Evolutionary conservation across 129 eudicot genomes (phyloP), one percentile per base, ranked within the genome.

Genomic region (Saussurea involucrata): DNA sequence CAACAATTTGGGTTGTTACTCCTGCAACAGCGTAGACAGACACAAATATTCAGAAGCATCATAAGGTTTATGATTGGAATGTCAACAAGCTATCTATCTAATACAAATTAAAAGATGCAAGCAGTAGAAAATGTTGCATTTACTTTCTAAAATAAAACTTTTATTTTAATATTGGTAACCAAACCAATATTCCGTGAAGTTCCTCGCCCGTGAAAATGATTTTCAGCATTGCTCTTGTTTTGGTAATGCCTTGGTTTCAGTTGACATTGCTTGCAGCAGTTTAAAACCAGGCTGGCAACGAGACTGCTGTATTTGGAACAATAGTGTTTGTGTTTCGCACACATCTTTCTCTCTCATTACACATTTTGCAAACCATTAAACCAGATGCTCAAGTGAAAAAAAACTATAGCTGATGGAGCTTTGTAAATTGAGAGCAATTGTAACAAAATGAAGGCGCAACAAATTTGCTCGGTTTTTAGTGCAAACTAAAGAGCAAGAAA

Each of bases 1-100:
- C 77, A 28, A 71, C 71, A 61, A 68, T 78, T 6, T 71, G 25
- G 33, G 31, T 27, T 40, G 71, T 78, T 63, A 78, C 4, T 71
- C 82, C 82, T 78, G 82, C 77, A 71, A 69, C 20, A 32, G 17
- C 18, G 49, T 32, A 25, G 34, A 25, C 17, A 68, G 29, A 49
- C 70, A 33, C 27, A 8, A 28, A 68, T 33, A 67, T 44, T 17
- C 6, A 49, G 21, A 46, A 15, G 1, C 58, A 49, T n/a, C 58
- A 49, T n/a, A 10, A 71, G 40, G 25, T 37, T 27, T 12, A 46
- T 11, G 34, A 27, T 27, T 1, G 29, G 29, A 27, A 27, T 27
- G 29, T 22, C 42, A 40, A 69, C 20, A 2, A 24, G 20, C 37
- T 11, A 15, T 27, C n/a, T n/a, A n/a, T 5, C 64, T 1, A 20